Base-by-base conservation (phyloP, 345 rosid genomes). In the Ceriops zippeliana region DNA sequence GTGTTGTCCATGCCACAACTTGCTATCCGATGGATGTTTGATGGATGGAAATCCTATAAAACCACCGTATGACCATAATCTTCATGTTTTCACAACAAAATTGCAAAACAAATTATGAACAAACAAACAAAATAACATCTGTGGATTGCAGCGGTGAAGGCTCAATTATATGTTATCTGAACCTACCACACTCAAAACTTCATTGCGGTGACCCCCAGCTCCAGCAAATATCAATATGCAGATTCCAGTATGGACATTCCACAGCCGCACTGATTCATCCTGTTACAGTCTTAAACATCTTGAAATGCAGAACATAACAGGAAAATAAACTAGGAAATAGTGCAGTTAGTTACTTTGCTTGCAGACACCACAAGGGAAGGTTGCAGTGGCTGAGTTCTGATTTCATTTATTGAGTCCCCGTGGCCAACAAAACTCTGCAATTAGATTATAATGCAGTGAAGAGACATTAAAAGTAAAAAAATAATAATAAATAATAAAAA, bases 1-100 rank as follows among this genome's bases (percentile, higher is more conserved):
- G 97, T 89, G 77, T 88, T 91, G 81, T 89, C 96, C 97, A 93
- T 91, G 65, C 97, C 97, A 83, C 98, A 91, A 75, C 98, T 93
- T 78, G 92, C 88, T 63, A 91, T 87, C 13, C 91, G 87, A 74
- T 83, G 79, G n/a, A 84, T 86, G 78, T 93, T 96, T 35, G 92
- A 80, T 30, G 96, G 96, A 80, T 93, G 97, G 79, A 93, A 93
- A 73, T 93, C 97, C 98, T 93, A 76, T 70, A 81, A 69, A 16
- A 68, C 49, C 49, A 42, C 49, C 49, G 15, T 4, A 70, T 31
- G 67, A 74, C 17, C 64, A 66, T 35, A 37, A 69, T 24, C 54
- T 54, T 60, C 16, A 32, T 61, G 52, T 34, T 26, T n/a, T 46
- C 9, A 16, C 52, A 30, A 28, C 38, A 22, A 31, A 61, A 20